Evolutionary conservation across 1,284 basidiomycete species (phyloP).

Genomic region (Trametes pubescens): DNA sequence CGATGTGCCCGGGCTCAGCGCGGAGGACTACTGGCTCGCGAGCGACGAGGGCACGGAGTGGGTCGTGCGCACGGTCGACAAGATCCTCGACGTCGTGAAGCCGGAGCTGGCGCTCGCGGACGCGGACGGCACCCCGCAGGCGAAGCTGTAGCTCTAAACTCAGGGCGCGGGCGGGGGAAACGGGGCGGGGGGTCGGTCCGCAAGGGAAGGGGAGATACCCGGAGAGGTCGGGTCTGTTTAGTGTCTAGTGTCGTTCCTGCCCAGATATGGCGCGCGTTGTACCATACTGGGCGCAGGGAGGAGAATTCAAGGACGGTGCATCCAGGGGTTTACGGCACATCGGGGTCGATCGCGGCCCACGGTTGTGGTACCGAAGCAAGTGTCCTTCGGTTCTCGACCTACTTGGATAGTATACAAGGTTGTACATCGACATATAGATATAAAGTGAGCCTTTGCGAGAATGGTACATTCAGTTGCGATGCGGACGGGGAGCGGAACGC

Average conservation of each 20-base stretch:
- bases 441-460: constrained; percentile 24
- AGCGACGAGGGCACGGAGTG: constrained; percentile 93
- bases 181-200: background rate
- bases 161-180: background rate
- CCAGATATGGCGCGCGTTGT: constrained; percentile 23
- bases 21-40: constrained; percentile 87
- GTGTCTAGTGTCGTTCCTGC: constrained; percentile 8
- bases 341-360: constrained; percentile 31
- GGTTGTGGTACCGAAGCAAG: constrained; percentile 27
- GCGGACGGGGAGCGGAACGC: constrained; percentile 7
- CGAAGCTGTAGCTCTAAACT: constrained; percentile 62
- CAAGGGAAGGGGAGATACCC: background rate
- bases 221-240: background rate
- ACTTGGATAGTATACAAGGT: constrained; percentile 35
- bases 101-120: constrained; percentile 46
- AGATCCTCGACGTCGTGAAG: constrained; percentile 75
- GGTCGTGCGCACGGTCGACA: constrained; percentile 89
- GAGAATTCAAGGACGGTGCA: constrained; percentile 18
- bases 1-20: constrained; percentile 60
- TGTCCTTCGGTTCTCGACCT: constrained; percentile 31
- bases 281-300: constrained; percentile 14
- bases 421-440: constrained; percentile 39
- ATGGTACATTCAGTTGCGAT: constrained; percentile 32
- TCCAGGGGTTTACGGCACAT: constrained; percentile 30
- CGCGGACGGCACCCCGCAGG: constrained; percentile 47